phyloP scores from a whole-genome alignment of 495 filamentous ascomycete species.

The Podospora tetraspora region DNA sequence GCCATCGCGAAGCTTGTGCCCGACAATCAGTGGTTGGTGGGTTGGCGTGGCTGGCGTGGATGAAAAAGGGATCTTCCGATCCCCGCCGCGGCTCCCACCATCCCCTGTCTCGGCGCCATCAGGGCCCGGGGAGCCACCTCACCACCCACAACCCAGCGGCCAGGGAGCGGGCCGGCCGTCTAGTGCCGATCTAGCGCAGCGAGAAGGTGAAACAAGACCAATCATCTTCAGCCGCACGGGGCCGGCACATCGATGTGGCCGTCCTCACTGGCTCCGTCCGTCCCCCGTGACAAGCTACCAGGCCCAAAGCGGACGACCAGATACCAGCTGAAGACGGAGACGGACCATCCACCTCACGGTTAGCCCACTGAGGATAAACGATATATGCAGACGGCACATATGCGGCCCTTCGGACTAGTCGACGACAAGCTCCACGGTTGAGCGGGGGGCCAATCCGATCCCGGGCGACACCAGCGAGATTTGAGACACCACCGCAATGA shows the following conservation, averaged over 20 bases:
- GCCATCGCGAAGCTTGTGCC: not conserved
- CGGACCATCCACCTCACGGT: not conserved
- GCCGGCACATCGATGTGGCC: not conserved
- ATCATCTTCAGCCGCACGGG: constrained; percentile 13
- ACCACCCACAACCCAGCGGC: not conserved
- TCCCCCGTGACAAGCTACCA: not conserved
- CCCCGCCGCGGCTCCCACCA: not conserved
- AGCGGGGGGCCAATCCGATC: not conserved
- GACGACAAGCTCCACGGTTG: not conserved
- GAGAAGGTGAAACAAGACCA: constrained; percentile 8
- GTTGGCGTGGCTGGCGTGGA: not conserved
- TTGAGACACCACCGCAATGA: no score
- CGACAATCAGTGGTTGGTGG: not conserved
- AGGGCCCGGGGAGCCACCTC: no score
- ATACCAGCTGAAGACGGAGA: constrained; percentile 12
- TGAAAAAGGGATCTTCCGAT: not conserved
- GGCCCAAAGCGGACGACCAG: not conserved
- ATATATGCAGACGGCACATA: not conserved
- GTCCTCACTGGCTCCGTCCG: not conserved
- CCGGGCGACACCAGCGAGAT: not conserved
- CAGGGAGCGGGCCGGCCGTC: constrained; percentile 7
- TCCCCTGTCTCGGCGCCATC: not conserved
- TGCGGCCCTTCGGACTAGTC: not conserved
- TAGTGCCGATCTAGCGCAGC: constrained; percentile 2
- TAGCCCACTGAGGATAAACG: not conserved